Conservation (phyloP, 106 monocot species). For the Dactylorhiza incarnata region DNA sequence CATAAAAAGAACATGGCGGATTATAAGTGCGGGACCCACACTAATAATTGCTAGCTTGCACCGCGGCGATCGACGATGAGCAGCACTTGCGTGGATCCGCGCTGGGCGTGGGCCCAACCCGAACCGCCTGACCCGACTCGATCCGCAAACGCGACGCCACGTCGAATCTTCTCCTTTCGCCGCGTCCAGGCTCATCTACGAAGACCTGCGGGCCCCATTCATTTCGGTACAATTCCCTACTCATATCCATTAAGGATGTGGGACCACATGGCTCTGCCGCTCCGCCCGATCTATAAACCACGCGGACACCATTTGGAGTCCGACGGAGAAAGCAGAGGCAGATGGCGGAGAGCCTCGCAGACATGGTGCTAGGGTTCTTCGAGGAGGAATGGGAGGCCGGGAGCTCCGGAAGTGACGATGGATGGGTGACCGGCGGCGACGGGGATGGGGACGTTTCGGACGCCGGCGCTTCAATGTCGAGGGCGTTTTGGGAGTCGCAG, state of each 20-base stretch:
- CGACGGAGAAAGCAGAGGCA: no score
- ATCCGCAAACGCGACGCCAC: background rate
- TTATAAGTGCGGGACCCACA: background rate
- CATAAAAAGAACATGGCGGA: no score
- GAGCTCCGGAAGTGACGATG: conserved; percentile 12
- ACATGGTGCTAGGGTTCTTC: conserved; percentile 8
- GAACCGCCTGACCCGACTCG: background rate
- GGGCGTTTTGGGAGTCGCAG: conserved; percentile 61
- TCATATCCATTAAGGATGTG: no score
- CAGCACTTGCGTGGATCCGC: background rate
- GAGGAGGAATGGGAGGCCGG: background rate
- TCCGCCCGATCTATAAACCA: no score
- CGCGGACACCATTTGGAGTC: no score
- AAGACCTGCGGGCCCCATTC: background rate
- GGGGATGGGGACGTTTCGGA: conserved; percentile 13
- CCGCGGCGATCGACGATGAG: background rate
- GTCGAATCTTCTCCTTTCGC: background rate
- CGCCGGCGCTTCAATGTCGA: conserved; percentile 12
- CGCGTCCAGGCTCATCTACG: background rate
- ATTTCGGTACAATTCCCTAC: background rate
- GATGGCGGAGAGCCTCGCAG: conserved; percentile 1
- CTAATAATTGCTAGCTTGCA: background rate
- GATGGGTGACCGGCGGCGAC: background rate
- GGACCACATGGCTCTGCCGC: background rate
- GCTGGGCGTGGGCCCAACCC: background rate